A percentile compares a stretch with the other conserved stretches of the same genome.
Evolutionary conservation across 352 stramenopile genomes (phyloP).

Genomic region (Phytophthora hibernalis): DNA sequence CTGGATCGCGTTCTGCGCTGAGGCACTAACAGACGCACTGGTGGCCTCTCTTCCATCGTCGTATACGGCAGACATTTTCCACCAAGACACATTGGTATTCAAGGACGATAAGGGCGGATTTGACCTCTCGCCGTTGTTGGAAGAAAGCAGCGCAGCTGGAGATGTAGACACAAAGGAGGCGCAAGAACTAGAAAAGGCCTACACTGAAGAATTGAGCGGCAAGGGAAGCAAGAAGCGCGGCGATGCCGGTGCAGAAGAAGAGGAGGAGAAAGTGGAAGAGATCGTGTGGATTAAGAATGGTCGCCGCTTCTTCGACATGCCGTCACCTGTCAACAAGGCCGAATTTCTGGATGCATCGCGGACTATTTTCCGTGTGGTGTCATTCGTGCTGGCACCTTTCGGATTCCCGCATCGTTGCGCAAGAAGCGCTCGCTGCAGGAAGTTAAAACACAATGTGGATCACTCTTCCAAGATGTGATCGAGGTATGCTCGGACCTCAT

Average conservation of each 20-base stretch:
- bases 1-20: conserved; percentile 46
- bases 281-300: conserved; percentile 63
- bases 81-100: conserved; percentile 50
- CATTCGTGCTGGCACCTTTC: conserved; percentile 84
- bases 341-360: conserved; percentile 73
- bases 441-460: conserved; percentile 74
- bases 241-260: conserved; percentile 22
- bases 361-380: conserved; percentile 80
- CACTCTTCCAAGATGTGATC: conserved; percentile 86
- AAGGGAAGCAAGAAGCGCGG: conserved; percentile 42
- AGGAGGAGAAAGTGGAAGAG: conserved; percentile 37
- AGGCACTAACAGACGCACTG: conserved; percentile 49
- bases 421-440: conserved; percentile 72
- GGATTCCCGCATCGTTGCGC: conserved; percentile 68
- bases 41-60: conserved; percentile 44
- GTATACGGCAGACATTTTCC: conserved; percentile 56
- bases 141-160: conserved; percentile 9
- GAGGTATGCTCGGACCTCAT: conserved; percentile 88
- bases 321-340: conserved; percentile 63
- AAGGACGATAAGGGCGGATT: conserved; percentile 55
- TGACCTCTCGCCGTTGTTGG: conserved; percentile 56
- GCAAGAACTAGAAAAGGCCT: conserved; percentile 52
- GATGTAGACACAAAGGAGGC: conserved; percentile 15
- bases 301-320: conserved; percentile 86
- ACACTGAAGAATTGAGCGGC: conserved; percentile 52